Evolutionary conservation across 352 stramenopile genomes (phyloP).

Genomic region (Pythium oligandrum): DNA sequence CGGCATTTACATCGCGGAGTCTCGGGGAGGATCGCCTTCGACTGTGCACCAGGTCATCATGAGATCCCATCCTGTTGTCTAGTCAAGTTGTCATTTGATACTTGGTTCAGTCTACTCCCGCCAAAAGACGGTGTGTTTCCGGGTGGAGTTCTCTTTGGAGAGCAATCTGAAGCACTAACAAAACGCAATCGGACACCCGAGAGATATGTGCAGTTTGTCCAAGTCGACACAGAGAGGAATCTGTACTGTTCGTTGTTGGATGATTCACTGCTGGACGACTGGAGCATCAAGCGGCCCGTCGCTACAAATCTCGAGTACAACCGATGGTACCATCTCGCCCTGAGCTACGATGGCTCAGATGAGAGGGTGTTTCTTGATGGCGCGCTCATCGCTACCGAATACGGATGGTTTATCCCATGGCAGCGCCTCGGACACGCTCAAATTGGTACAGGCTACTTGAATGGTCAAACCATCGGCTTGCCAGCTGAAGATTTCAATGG

Average conservation of each 20-base stretch:
- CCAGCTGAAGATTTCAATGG: conserved; percentile 47
- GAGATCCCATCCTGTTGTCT: conserved; percentile 16
- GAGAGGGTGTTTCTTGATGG: conserved; percentile 55
- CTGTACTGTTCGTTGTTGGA: conserved; percentile 45
- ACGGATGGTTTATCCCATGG: conserved; percentile 33
- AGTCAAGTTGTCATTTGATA: conserved; percentile 19
- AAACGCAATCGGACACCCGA: conserved; percentile 20
- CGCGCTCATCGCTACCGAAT: conserved; percentile 35
- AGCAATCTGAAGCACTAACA: conserved; percentile 27
- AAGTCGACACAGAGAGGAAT: conserved; percentile 34
- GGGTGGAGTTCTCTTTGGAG: conserved; percentile 34
- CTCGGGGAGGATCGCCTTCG: conserved; percentile 7
- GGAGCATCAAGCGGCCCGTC: conserved; percentile 10
- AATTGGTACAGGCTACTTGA: conserved; percentile 57
- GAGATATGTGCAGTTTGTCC: conserved; percentile 35
- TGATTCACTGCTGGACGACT: background rate
- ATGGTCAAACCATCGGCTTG: conserved; percentile 25
- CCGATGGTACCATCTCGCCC: conserved; percentile 70
- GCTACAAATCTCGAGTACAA: conserved; percentile 16
- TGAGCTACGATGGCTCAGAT: conserved; percentile 42
- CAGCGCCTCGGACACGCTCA: conserved; percentile 41
- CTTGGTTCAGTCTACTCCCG: conserved; percentile 38
- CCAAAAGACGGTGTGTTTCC: conserved; percentile 12
- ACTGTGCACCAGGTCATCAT: conserved; percentile 17
- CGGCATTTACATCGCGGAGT: conserved; percentile 9